phyloP scores from a whole-genome alignment of 148 eudicot genomes.

The Vaccinium darrowii region DNA sequence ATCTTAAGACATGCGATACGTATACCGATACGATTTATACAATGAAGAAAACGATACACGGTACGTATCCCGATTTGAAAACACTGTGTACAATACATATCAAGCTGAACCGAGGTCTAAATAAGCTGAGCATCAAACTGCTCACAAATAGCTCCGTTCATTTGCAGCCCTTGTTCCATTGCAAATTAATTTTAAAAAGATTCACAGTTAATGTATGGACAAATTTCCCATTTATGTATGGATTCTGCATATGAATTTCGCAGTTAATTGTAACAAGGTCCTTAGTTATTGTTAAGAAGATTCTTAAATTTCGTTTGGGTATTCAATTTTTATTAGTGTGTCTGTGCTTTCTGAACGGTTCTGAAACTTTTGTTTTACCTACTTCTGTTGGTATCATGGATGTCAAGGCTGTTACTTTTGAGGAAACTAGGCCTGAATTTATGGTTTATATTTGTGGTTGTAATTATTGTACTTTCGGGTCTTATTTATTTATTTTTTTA shows the following conservation, averaged over 20 bases:
- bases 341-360: not conserved
- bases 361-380: not conserved
- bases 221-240: not conserved
- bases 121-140: too few species aligned
- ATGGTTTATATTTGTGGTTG: not conserved
- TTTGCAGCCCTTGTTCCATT: too few species aligned
- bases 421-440: not conserved
- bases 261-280: not conserved
- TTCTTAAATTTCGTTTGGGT: not conserved
- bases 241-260: not conserved
- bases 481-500: not conserved
- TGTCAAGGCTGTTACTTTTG: not conserved
- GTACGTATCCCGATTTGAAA: too few species aligned
- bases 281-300: not conserved
- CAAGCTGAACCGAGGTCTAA: too few species aligned
- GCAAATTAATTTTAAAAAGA: too few species aligned
- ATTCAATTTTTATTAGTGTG: not conserved
- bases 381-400: not conserved
- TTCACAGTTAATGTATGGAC: too few species aligned
- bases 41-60: too few species aligned
- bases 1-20: too few species aligned
- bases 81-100: too few species aligned
- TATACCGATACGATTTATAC: too few species aligned
- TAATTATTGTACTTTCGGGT: slow-evolving; percentile 4
- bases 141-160: too few species aligned